These are phyloP conservation scores for Oryza meridionalis DNA, from an alignment of 176 grass and related monocot genomes.

Conservation along the genomic window DNA sequence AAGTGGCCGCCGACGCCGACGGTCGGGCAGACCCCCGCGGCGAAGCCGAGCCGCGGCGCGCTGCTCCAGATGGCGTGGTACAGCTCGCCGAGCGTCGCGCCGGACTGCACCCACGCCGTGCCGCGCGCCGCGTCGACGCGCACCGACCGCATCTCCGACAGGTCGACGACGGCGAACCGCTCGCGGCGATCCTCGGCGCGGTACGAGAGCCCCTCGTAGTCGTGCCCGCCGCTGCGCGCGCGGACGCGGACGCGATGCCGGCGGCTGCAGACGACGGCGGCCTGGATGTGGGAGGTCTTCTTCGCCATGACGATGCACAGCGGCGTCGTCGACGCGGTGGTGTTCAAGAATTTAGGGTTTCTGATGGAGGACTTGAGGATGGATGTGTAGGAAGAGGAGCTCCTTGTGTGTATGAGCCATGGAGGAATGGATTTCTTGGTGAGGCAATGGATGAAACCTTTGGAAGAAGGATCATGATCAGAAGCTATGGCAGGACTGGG, in stretches of 20 bases:
- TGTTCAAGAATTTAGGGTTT: not conserved
- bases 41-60: not conserved
- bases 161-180: not conserved
- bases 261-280: slow-evolving; percentile 48
- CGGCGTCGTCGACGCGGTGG: not conserved
- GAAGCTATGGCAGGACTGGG: not conserved
- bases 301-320: not conserved
- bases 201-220: slow-evolving; percentile 73
- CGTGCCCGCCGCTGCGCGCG: slow-evolving; percentile 66
- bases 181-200: not conserved
- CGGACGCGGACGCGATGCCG: slow-evolving; percentile 33
- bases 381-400: not conserved
- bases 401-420: not conserved
- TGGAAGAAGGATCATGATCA: not conserved
- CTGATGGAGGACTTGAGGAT: not conserved
- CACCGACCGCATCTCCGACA: not conserved
- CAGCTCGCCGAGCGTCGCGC: not conserved
- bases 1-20: not conserved
- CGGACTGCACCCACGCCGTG: not conserved
- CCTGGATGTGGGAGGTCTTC: slow-evolving; percentile 41
- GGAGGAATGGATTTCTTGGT: not conserved
- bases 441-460: not conserved
- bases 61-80: not conserved
- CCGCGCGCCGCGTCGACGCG: not conserved
- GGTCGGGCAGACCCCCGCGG: not conserved